phyloP scores from a whole-genome alignment of 2,329 filamentous ascomycete species.

The Apiospora sp. region DNA sequence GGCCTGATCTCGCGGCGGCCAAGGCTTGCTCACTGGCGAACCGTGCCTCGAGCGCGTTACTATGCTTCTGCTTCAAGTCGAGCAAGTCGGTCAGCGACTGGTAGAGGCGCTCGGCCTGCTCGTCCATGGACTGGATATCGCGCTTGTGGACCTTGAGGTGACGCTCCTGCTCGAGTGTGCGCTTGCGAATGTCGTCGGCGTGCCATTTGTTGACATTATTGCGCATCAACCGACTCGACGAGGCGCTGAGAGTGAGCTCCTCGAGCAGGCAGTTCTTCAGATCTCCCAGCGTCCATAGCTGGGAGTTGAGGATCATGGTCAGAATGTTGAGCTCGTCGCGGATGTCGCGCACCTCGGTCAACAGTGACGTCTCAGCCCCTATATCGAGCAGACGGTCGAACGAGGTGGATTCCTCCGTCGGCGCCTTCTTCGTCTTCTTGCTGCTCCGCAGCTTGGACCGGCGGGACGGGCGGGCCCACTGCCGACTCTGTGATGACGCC shows the following conservation, averaged over 20 bases:
- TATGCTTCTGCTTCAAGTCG: constrained; percentile 74
- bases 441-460: constrained; percentile 28
- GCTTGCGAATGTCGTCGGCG: constrained; percentile 58
- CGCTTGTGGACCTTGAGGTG: constrained; percentile 64
- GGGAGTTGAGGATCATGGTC: constrained; percentile 57
- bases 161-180: constrained; percentile 64
- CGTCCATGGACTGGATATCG: constrained; percentile 70
- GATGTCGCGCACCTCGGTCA: constrained; percentile 72
- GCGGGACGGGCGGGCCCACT: constrained; percentile 43
- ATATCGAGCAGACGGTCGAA: constrained; percentile 67
- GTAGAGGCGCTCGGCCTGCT: constrained; percentile 68
- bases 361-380: constrained; percentile 64
- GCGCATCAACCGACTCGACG: constrained; percentile 34
- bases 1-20: constrained; percentile 60
- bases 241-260: constrained; percentile 36
- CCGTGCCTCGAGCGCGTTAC: constrained; percentile 71
- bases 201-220: constrained; percentile 32
- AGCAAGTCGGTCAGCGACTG: constrained; percentile 67
- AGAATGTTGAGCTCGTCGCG: constrained; percentile 73
- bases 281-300: constrained; percentile 54
- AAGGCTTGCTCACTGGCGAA: constrained; percentile 68
- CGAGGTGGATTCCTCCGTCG: constrained; percentile 46
- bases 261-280: constrained; percentile 53
- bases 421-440: constrained; percentile 37
- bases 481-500: constrained; percentile 63